Percentiles rank a stretch among this genome's conserved stretches.
Conservation (phyloP, 2,329 filamentous ascomycete genomes). For the Tympanopsis confertula region DNA sequence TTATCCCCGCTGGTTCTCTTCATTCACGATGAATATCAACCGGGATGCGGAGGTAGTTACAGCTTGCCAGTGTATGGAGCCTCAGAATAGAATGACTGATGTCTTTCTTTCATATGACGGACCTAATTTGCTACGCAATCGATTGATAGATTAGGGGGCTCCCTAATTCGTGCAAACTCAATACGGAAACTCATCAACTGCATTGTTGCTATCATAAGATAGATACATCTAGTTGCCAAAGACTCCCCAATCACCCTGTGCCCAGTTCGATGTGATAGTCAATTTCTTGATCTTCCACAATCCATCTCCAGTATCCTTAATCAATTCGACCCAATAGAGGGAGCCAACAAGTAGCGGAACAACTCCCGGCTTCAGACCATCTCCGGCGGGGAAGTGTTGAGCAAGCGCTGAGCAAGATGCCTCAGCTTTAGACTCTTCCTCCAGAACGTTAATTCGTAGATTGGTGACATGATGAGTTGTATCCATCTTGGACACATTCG, state of each 20-base stretch:
- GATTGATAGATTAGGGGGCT: too few relatives aligned
- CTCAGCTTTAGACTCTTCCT: background rate
- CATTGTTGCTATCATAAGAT: too few relatives aligned
- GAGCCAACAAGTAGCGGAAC: background rate
- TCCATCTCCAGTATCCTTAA: background rate
- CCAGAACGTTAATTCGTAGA: conserved; percentile 5
- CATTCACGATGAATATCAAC: too few relatives aligned
- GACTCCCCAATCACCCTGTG: background rate
- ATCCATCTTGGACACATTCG: conserved; percentile 12
- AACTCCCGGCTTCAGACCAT: background rate
- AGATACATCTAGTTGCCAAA: too few relatives aligned
- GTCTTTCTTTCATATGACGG: too few relatives aligned
- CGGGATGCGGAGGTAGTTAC: too few relatives aligned
- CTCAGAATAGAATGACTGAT: too few relatives aligned
- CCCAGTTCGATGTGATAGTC: background rate
- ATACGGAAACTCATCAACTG: too few relatives aligned
- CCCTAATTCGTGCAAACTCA: too few relatives aligned
- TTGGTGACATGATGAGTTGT: conserved; percentile 6
- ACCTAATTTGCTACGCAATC: too few relatives aligned
- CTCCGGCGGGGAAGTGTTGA: background rate
- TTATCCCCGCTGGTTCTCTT: too few relatives aligned
- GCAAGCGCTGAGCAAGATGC: background rate
- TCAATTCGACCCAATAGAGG: background rate
- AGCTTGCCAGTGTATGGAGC: too few relatives aligned
- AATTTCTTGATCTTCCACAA: background rate